Percentiles rank a stretch among this genome's conserved stretches.
Evolutionary conservation across 2,329 filamentous ascomycete genomes (phyloP).

Genomic region (Ophiostoma perfectum): DNA sequence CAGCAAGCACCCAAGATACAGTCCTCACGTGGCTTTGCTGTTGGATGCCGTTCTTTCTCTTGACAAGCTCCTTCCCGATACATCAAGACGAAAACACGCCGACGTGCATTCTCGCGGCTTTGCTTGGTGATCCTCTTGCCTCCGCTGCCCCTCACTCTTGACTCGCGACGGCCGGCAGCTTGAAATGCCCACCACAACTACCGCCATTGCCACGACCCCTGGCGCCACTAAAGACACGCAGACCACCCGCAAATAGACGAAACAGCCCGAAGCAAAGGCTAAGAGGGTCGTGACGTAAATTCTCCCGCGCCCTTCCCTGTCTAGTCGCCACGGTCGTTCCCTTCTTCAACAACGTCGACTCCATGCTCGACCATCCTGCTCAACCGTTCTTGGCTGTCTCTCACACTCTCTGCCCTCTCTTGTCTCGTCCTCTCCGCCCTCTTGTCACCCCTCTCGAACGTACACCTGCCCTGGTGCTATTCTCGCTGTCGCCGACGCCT

Average conservation of each 20-base stretch:
- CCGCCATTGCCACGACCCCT: not conserved
- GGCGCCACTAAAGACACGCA: not conserved
- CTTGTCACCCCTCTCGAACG: not conserved
- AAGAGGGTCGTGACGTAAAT: not conserved
- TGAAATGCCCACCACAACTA: not conserved
- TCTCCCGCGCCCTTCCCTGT: not conserved
- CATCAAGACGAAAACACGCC: not conserved
- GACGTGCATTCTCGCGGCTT: not conserved
- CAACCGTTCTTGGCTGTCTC: not conserved
- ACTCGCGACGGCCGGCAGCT: not conserved
- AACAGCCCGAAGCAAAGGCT: slow-evolving; percentile 5
- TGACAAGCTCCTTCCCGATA: not conserved
- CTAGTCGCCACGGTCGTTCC: slow-evolving; percentile 1
- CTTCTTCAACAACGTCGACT: slow-evolving; percentile 1
- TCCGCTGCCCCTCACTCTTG: too few species aligned
- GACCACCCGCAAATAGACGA: not conserved
- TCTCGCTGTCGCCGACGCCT: slow-evolving; percentile 21
- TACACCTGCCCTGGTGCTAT: not conserved
- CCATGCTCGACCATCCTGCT: not conserved
- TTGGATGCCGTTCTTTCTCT: too few species aligned
- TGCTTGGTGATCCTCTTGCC: not conserved
- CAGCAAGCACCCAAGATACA: not conserved
- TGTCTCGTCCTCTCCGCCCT: not conserved
- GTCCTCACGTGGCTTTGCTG: not conserved
- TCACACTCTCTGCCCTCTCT: not conserved